phyloP scores from a whole-genome alignment of 1,284 basidiomycete genomes.

The Sanguinoderma infundibulare region DNA sequence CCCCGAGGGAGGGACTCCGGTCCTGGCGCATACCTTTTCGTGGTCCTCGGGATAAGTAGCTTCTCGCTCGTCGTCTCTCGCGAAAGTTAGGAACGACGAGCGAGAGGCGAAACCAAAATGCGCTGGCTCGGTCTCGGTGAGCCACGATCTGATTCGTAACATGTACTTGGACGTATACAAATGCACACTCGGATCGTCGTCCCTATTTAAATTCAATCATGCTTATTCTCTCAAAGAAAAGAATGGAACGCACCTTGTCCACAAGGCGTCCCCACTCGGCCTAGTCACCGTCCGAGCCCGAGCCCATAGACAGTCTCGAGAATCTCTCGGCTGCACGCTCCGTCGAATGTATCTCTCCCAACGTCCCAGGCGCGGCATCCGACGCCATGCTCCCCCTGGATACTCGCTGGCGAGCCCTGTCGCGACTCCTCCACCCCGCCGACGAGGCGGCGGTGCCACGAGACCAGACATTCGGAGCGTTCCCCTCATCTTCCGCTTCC shows the following conservation, averaged over 20 bases:
- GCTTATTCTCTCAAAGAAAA: background rate
- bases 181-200: background rate
- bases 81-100: background rate
- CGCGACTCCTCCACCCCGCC: background rate
- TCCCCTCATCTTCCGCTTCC: background rate
- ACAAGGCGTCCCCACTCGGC: background rate
- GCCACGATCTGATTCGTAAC: background rate
- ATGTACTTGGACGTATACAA: background rate
- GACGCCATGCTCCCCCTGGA: background rate
- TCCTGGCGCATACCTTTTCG: no score
- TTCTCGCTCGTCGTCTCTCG: background rate
- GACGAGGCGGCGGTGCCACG: background rate
- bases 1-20: no score
- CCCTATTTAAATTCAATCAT: background rate
- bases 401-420: background rate
- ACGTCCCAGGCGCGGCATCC: background rate
- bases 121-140: background rate
- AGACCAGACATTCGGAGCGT: background rate
- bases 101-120: background rate
- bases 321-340: background rate
- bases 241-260: background rate
- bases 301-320: background rate
- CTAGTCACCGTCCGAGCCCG: background rate
- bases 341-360: background rate
- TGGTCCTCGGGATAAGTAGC: no score